These are phyloP conservation scores for Botrytis pseudocinerea DNA, from an alignment of 2,329 filamentous ascomycete genomes.

Conservation along the genomic window DNA sequence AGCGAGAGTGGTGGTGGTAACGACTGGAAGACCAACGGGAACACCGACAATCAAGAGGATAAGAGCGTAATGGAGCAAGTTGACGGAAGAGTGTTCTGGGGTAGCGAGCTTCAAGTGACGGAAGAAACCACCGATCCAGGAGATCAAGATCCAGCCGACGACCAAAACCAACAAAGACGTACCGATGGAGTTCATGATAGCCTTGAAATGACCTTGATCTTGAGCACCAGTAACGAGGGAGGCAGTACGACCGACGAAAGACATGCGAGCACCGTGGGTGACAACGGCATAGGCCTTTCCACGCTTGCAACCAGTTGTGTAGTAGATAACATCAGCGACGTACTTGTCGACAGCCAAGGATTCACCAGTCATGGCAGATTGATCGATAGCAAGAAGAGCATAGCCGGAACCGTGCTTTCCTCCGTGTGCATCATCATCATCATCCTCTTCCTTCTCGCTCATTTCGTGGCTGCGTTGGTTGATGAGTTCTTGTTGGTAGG, in stretches of 20 bases:
- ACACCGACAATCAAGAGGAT: conserved; percentile 77
- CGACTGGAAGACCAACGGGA: conserved; percentile 76
- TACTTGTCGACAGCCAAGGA: conserved; percentile 78
- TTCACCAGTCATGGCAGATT: conserved; percentile 79
- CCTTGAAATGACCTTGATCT: conserved; percentile 78
- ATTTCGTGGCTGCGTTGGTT: conserved; percentile 60
- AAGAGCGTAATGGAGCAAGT: conserved; percentile 67
- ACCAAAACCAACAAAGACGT: conserved; percentile 72
- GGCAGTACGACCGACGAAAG: conserved; percentile 76
- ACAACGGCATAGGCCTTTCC: conserved; percentile 73
- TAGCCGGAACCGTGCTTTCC: conserved; percentile 58
- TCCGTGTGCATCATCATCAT: conserved; percentile 55
- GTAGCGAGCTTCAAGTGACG: conserved; percentile 65
- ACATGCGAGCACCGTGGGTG: conserved; percentile 66
- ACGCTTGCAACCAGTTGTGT: conserved; percentile 80
- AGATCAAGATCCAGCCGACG: conserved; percentile 73
- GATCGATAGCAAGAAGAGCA: conserved; percentile 70
- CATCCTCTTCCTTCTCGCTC: conserved; percentile 56
- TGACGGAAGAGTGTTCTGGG: conserved; percentile 58
- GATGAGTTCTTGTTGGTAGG: conserved; percentile 65
- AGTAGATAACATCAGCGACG: conserved; percentile 75
- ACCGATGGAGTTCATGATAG: conserved; percentile 80
- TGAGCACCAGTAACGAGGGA: conserved; percentile 72
- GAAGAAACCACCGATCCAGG: conserved; percentile 80
- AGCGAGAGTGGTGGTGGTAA: conserved; percentile 75